These are phyloP conservation scores for Megacollybia platyphylla DNA, from an alignment of 1,284 basidiomycete species.

Conservation along the genomic window DNA sequence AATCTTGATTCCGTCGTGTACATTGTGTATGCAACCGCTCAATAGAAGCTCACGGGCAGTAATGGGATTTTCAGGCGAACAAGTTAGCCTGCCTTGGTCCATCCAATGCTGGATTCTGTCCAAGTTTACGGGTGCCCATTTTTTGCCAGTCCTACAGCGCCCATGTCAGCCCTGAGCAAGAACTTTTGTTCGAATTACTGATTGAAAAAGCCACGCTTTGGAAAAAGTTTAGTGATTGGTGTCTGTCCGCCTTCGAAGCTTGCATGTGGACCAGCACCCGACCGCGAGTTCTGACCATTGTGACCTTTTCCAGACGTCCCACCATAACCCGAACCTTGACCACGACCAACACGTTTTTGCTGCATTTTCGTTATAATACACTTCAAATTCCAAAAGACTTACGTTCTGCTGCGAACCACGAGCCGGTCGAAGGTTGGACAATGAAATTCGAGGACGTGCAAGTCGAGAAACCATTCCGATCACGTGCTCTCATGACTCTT, in stretches of 20 bases:
- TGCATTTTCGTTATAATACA: constrained; percentile 16
- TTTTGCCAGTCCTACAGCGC: constrained; percentile 24
- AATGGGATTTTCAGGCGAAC: constrained; percentile 72
- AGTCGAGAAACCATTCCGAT: constrained; percentile 15
- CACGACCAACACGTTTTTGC: constrained; percentile 92
- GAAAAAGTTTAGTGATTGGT: constrained; percentile 82
- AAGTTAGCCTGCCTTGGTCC: constrained; percentile 72
- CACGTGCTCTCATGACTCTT: constrained; percentile 16
- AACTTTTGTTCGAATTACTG: constrained; percentile 31
- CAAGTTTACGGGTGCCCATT: constrained; percentile 78
- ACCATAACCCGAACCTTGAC: constrained; percentile 83
- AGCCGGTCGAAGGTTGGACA: constrained; percentile 54
- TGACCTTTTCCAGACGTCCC: constrained; percentile 89
- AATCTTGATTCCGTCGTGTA: constrained; percentile 86
- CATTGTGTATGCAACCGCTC: constrained; percentile 82
- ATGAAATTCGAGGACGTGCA: constrained; percentile 27
- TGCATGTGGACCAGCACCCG: constrained; percentile 79
- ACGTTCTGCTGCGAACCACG: constrained; percentile 53
- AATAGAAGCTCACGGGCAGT: constrained; percentile 78
- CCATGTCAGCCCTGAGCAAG: constrained; percentile 32
- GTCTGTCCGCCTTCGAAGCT: constrained; percentile 97
- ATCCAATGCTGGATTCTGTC: constrained; percentile 89
- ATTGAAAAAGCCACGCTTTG: constrained; percentile 92
- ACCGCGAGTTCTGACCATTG: constrained; percentile 92
- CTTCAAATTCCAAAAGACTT: constrained; percentile 9